Percentiles rank a stretch among this genome's conserved stretches.
These are phyloP conservation scores for Apiotrichum gamsii DNA, from an alignment of 1,284 basidiomycete species.

Conservation along the genomic window DNA sequence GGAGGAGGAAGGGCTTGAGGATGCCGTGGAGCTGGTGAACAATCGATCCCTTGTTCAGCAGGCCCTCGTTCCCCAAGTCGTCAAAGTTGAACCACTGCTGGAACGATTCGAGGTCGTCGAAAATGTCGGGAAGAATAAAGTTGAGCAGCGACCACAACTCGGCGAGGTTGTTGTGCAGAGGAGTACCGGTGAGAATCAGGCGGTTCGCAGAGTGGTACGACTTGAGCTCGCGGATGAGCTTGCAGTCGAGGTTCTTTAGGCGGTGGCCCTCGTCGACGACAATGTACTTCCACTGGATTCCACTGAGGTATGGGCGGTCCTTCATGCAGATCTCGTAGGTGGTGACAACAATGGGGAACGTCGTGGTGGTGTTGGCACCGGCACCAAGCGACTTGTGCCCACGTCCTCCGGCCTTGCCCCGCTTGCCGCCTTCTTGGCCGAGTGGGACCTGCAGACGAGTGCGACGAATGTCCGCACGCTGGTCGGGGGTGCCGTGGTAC, in stretches of 20 bases:
- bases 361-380: constrained; percentile 28
- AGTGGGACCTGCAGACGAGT: constrained; percentile 46
- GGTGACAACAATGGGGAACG: constrained; percentile 58
- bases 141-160: constrained; percentile 94
- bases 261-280: constrained; percentile 95
- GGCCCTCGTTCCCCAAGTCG: constrained; percentile 35
- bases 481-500: constrained; percentile 78
- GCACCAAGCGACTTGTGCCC: constrained; percentile 1
- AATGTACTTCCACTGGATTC: constrained; percentile 82
- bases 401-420: constrained; percentile 23
- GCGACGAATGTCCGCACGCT: constrained; percentile 67
- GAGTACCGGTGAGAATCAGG: constrained; percentile 90
- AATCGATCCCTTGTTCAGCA: constrained; percentile 57
- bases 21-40: constrained; percentile 81
- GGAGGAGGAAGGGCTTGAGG: constrained; percentile 89
- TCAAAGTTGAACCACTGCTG: constrained; percentile 69
- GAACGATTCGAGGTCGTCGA: constrained; percentile 81
- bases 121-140: constrained; percentile 88
- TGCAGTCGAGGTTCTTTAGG: constrained; percentile 86
- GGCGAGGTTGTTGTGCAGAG: constrained; percentile 86
- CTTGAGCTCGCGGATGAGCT: constrained; percentile 85
- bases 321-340: constrained; percentile 91
- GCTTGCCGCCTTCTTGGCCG: constrained; percentile 13
- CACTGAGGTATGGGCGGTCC: constrained; percentile 62
- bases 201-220: constrained; percentile 75